Base-by-base conservation (phyloP, 139 green algal genomes). In the Volvox reticuliferus region DNA sequence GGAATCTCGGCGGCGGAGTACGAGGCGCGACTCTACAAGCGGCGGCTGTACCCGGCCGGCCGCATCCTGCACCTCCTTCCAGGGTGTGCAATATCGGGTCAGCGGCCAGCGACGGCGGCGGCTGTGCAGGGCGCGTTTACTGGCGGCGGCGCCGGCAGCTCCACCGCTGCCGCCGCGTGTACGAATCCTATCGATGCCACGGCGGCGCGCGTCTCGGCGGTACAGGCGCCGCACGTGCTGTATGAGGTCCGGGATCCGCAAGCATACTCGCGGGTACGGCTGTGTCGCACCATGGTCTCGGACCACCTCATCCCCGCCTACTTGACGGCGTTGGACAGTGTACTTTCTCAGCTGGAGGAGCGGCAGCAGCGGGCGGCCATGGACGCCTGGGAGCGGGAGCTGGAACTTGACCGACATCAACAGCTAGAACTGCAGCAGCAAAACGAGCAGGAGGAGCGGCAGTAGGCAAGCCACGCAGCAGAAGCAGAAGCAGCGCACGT, bases 21-120 rank as follows among this genome's bases (percentile, higher is more conserved):
- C 5, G 75, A 71, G n/a, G 50, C 44, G 76, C 73, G 79, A 33
- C 35, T 89, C 13, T 82, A 79, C 61, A 77, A 36, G 32, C 95
- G 95, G 30, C 65, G 91, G 44, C 93, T 97, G 76, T 98, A 97
- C 88, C 97, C 97, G 21, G 96, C 96, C 20, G 97, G 97, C 33
- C 90, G 95, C 17, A 96, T 99, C 28, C 83, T 98, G 77, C 97
- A 99, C 89, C 89, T 99, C 33, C 94, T 99, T 71, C 97, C 97
- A 20, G n/a, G 71, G 0, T 55, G 2, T 35, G 86, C 86, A 30
- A 0, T 89, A n/a, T 30, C 35, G 75, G 20, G 50, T 21, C 32
- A 37, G 82, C 82, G 61, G 82, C 61, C 65, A 33, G 62, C 19
- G 50, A 50, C 17, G 21, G 37, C 78, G 12, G 37, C 16, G n/a